Evolutionary conservation across 2,329 filamentous ascomycete species (phyloP).

Genomic region (Magnaporthales sp.): DNA sequence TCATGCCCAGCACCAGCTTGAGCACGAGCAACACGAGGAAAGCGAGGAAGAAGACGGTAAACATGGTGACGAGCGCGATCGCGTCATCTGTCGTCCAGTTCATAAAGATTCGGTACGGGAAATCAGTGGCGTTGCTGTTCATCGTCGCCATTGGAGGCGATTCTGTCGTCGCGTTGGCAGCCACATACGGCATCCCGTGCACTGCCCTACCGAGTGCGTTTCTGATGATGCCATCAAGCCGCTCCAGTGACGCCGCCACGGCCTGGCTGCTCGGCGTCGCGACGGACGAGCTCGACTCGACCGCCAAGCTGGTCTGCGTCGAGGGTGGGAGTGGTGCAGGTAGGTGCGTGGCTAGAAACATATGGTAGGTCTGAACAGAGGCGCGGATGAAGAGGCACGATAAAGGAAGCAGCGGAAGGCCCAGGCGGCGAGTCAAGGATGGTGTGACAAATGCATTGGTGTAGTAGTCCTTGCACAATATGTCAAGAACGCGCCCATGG

Average conservation of each 20-base stretch:
- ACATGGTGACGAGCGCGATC: slow-evolving; percentile 72
- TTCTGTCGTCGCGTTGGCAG: slow-evolving; percentile 4
- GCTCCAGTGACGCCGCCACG: slow-evolving; percentile 67
- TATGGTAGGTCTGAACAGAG: slow-evolving; percentile 92
- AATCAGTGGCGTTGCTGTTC: background rate
- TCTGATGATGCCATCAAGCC: slow-evolving; percentile 69
- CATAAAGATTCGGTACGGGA: slow-evolving; percentile 26
- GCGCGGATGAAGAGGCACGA: slow-evolving; percentile 94
- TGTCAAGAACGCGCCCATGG: slow-evolving; percentile 83
- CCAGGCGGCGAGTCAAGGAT: slow-evolving; percentile 80
- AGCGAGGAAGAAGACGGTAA: slow-evolving; percentile 73
- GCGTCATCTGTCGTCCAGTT: slow-evolving; percentile 60
- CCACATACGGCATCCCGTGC: slow-evolving; percentile 45
- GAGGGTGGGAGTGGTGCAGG: slow-evolving; percentile 62
- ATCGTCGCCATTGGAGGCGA: slow-evolving; percentile 6
- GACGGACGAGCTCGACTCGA: slow-evolving; percentile 43
- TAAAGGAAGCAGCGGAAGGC: slow-evolving; percentile 82
- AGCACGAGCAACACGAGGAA: slow-evolving; percentile 79
- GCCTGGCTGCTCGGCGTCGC: slow-evolving; percentile 55
- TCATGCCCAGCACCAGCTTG: slow-evolving; percentile 84
- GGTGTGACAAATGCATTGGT: slow-evolving; percentile 90
- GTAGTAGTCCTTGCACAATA: slow-evolving; percentile 96
- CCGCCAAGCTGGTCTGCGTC: slow-evolving; percentile 54
- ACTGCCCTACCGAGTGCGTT: slow-evolving; percentile 68
- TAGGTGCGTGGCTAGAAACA: slow-evolving; percentile 87